These are phyloP conservation scores for Wickerhamiella lipophila DNA, from an alignment of 805 yeast species.

Conservation along the genomic window DNA sequence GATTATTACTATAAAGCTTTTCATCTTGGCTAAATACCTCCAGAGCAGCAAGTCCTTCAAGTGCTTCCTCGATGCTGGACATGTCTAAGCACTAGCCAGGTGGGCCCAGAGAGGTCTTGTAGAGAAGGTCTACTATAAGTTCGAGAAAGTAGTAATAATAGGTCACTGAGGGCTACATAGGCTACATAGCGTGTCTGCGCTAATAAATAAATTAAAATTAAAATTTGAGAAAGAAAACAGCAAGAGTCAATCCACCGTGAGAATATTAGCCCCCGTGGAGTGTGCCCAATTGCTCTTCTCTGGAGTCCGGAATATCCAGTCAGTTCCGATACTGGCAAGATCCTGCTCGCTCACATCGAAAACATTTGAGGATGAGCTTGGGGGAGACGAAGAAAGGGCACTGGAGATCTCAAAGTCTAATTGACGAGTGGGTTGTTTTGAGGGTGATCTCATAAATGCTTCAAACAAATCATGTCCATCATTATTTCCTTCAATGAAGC, in stretches of 20 bases:
- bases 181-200: too few relatives aligned
- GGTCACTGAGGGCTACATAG: too few relatives aligned
- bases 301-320: constrained; percentile 6
- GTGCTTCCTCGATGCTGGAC: neutral
- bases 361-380: neutral
- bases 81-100: neutral
- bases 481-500: constrained; percentile 10
- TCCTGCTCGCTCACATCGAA: constrained; percentile 8
- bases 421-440: constrained; percentile 5
- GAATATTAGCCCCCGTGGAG: neutral
- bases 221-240: too few relatives aligned
- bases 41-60: neutral
- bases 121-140: too few relatives aligned
- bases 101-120: too few relatives aligned
- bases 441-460: constrained; percentile 13
- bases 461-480: constrained; percentile 15
- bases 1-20: neutral
- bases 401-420: constrained; percentile 5
- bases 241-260: neutral
- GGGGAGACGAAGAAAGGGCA: constrained; percentile 8
- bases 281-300: neutral
- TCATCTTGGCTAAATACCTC: constrained; percentile 2
- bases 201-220: neutral
- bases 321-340: constrained; percentile 1
- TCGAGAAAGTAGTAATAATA: too few relatives aligned